Conservation (phyloP, 305 asterid species). For the Plantago coronopus region DNA sequence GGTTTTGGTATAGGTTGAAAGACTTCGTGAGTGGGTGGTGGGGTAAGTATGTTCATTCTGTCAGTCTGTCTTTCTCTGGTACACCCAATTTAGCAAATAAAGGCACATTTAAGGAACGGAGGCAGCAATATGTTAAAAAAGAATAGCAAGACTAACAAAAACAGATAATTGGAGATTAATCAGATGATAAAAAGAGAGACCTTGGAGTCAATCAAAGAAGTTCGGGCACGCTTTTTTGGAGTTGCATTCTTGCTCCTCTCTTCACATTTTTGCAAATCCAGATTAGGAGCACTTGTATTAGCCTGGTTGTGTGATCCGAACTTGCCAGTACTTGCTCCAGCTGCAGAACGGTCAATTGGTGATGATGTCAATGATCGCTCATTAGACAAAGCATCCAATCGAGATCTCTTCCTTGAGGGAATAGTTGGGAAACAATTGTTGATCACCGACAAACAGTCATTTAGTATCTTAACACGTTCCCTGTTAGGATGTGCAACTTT, state of each 20-base stretch:
- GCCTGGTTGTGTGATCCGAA: conserved; percentile 61
- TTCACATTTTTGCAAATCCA: conserved; percentile 68
- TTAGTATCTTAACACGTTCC: conserved; percentile 89
- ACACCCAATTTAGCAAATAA: not conserved
- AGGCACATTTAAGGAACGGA: not conserved
- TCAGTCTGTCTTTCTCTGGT: too few relatives aligned
- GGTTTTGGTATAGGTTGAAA: too few relatives aligned
- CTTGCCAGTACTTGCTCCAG: conserved; percentile 51
- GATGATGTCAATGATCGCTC: conserved; percentile 59
- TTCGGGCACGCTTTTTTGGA: conserved; percentile 91
- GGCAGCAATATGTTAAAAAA: not conserved
- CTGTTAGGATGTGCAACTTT: conserved; percentile 42
- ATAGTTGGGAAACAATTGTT: conserved; percentile 80
- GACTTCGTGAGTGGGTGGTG: too few relatives aligned
- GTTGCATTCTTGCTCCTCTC: conserved; percentile 56
- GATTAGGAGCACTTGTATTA: conserved; percentile 53
- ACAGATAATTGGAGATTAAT: conserved; percentile 8
- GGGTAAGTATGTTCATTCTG: too few relatives aligned
- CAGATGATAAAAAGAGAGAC: conserved; percentile 33
- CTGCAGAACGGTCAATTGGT: conserved; percentile 56
- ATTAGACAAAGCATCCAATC: conserved; percentile 61
- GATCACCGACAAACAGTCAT: conserved; percentile 70
- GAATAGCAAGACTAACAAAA: conserved; percentile 4
- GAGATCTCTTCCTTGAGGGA: conserved; percentile 85
- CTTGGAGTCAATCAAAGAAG: conserved; percentile 72